A percentile compares a stretch with the other conserved stretches of the same genome.
phyloP scores from a whole-genome alignment of 108 stramenopile species.

The Conticribra guillardii region DNA sequence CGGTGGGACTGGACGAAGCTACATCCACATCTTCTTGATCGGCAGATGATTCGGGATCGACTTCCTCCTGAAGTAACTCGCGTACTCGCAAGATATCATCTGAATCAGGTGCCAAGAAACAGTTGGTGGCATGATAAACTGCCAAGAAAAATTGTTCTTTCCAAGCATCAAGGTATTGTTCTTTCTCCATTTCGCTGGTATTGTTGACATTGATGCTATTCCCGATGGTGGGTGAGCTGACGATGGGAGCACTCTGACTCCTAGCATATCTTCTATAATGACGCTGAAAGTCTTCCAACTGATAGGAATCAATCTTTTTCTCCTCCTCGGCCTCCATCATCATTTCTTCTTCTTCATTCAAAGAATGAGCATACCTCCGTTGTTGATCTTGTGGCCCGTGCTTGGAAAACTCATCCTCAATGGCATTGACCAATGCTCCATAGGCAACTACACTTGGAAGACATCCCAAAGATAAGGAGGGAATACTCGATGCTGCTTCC shows the following conservation, averaged over 20 bases:
- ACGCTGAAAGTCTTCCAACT: constrained; percentile 47
- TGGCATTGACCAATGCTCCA: constrained; percentile 61
- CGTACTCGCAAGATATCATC: constrained; percentile 31
- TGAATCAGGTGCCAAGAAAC: constrained; percentile 36
- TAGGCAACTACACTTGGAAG: constrained; percentile 64
- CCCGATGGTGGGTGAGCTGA: too few relatives aligned
- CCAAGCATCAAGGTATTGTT: constrained; percentile 36
- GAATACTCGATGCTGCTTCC: constrained; percentile 35
- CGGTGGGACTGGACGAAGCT: constrained; percentile 2
- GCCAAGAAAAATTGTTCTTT: constrained; percentile 35
- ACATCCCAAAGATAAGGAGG: constrained; percentile 36
- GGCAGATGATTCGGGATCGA: background rate
- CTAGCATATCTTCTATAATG: constrained; percentile 43
- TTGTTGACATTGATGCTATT: background rate
- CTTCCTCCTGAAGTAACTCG: constrained; percentile 30
- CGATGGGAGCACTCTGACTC: constrained; percentile 19
- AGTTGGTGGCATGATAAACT: constrained; percentile 33
- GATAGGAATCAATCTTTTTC: constrained; percentile 11
- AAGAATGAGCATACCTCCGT: constrained; percentile 1
- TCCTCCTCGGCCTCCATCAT: constrained; percentile 15
- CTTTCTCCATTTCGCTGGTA: constrained; percentile 4
- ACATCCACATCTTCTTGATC: background rate
- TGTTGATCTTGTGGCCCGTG: background rate
- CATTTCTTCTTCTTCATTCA: constrained; percentile 1
- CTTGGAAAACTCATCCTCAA: constrained; percentile 51